Evolutionary conservation across 2,329 filamentous ascomycete species (phyloP), one percentile per base, ranked within the genome.

Genomic region (Verticillium albo-atrum): DNA sequence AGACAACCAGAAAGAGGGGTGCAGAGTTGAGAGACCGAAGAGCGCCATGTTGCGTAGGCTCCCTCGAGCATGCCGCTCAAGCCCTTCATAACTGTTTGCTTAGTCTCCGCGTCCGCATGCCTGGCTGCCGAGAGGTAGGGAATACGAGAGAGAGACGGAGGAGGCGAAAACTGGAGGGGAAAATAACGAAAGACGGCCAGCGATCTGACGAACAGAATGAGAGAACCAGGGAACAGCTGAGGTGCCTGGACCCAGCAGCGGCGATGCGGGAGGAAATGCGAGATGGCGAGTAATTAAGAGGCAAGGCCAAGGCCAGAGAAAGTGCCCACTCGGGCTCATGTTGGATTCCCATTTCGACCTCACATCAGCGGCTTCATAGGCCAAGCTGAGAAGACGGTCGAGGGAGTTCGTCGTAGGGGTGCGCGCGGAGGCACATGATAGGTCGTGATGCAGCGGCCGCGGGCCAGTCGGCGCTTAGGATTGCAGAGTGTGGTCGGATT

Each of bases 391-490:
- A 59, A 57, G 58, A 58, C 55, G 59, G 61, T 58, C 61, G 56
- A 63, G 42, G 54, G 55, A 61, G 66, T 71, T 63, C 67, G 70
- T 65, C 70, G 68, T 67, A 67, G 71, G 68, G 69, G 69, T 70
- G 72, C 67, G 69, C 64, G 58, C 61, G 63, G 64, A 60, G 63
- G 47, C 59, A 67, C 69, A 66, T 79, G 77, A 80, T 80, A 78
- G 77, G 78, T 72, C 71, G 70, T 61, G 66, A 64, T 65, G 66
- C 61, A 66, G 66, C 67, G 67, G 68, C 68, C 37, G 70, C 70
- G 70, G 71, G 67, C 77, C 77, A 79, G 74, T 78, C 72, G 77
- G 77, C 77, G 77, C 77, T 78, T 79, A 78, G 71, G 68, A 72
- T 72, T 68, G 74, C 67, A 68, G 75, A 75, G 73, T 70, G 62